Conservation (phyloP, 2,329 filamentous ascomycete genomes). For the Scopulariopsis brevicaulis region DNA sequence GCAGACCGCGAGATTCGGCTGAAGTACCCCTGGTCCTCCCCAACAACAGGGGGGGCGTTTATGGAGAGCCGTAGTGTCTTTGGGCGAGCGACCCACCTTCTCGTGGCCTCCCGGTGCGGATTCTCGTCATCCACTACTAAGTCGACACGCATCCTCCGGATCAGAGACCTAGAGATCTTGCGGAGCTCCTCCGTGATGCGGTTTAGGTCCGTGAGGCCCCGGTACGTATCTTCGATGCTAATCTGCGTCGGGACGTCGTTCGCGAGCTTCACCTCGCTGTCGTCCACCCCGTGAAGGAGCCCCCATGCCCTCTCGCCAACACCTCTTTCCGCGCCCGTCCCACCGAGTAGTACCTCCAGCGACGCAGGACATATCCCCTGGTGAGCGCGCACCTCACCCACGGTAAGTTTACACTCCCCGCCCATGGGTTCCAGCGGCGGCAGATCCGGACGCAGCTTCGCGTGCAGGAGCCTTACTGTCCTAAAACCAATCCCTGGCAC, state of each 20-base stretch:
- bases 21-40: conserved; percentile 42
- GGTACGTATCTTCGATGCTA: conserved; percentile 89
- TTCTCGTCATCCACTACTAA: conserved; percentile 38
- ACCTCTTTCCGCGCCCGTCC: conserved; percentile 58
- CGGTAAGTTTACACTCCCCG: conserved; percentile 35
- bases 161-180: conserved; percentile 56
- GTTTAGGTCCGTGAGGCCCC: conserved; percentile 46
- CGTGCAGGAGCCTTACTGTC: conserved; percentile 38
- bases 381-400: conserved; percentile 51
- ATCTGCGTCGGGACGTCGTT: conserved; percentile 73
- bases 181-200: conserved; percentile 57
- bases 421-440: not conserved
- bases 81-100: conserved; percentile 66
- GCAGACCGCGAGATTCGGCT: conserved; percentile 66
- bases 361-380: conserved; percentile 49
- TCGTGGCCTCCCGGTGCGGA: conserved; percentile 17
- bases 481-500: conserved; percentile 82
- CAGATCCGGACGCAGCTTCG: conserved; percentile 9
- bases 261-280: conserved; percentile 59
- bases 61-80: conserved; percentile 74
- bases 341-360: conserved; percentile 59
- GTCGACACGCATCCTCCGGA: conserved; percentile 71
- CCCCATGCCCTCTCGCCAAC: conserved; percentile 65
- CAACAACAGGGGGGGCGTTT: conserved; percentile 32
- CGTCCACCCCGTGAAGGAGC: conserved; percentile 71